A percentile compares a stretch with the other conserved stretches of the same genome.
phyloP scores from a whole-genome alignment of 2,329 filamentous ascomycete species.

The Hypoxylon sp. region DNA sequence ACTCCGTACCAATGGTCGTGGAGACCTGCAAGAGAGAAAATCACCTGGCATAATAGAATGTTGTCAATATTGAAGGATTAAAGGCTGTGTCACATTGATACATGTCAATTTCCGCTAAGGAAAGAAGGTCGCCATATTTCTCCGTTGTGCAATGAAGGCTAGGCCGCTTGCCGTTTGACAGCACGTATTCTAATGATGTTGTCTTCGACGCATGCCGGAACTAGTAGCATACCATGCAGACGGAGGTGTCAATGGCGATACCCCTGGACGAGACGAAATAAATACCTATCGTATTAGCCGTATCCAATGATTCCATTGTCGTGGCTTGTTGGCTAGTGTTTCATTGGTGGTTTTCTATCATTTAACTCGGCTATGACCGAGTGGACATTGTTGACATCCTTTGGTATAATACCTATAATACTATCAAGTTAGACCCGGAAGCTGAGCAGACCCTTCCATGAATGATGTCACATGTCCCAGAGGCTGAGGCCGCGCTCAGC shows the following conservation, averaged over 20 bases:
- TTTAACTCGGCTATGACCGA: conserved; percentile 29
- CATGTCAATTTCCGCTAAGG: conserved; percentile 35
- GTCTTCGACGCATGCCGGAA: conserved; percentile 40
- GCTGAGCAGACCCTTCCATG: conserved; percentile 28
- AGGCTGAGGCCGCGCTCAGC: conserved; percentile 30
- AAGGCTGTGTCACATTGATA: conserved; percentile 22
- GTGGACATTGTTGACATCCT: conserved; percentile 20
- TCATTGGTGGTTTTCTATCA: conserved; percentile 26
- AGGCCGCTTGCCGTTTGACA: conserved; percentile 37
- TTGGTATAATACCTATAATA: conserved; percentile 16
- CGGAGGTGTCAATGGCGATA: conserved; percentile 24
- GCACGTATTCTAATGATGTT: conserved; percentile 25
- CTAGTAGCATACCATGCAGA: conserved; percentile 30
- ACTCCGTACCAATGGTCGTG: conserved; percentile 27
- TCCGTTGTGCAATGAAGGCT: conserved; percentile 36
- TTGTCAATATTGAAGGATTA: conserved; percentile 27
- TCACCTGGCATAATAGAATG: conserved; percentile 25
- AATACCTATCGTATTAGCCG: conserved; percentile 29
- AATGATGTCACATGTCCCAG: conserved; percentile 34
- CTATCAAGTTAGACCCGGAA: conserved; percentile 31
- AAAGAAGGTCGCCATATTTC: conserved; percentile 31
- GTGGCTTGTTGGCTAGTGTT: conserved; percentile 29
- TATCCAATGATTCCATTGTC: conserved; percentile 28
- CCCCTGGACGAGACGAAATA: conserved; percentile 15
- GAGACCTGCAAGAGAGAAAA: conserved; percentile 32